Evolutionary conservation across 768 basidiomycete genomes (phyloP), one percentile per base, ranked within the genome.

Genomic region (Boletus barrowsii): DNA sequence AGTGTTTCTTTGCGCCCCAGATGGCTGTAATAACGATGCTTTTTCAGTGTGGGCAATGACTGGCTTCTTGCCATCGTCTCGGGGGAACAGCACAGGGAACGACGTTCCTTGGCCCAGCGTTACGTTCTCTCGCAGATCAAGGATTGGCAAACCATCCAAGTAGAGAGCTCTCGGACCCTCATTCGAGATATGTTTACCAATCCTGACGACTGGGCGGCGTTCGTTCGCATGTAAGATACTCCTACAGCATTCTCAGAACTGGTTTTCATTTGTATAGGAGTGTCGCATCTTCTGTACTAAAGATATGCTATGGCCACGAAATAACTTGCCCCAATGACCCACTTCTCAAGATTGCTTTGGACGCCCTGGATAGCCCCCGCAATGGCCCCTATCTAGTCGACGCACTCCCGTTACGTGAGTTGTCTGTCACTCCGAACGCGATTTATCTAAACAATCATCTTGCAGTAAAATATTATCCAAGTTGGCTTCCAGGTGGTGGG

Each of bases 401-500:
- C 30, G 3, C 49, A 11, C 42, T 60, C 24, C 49, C 59, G 2
- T 35, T 42, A 30, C 18, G 59, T 54, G 26, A 54, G 58, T 35
- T 5, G 22, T 17, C n/a, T 18, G 24, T 17, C 1, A 26, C 5
- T n/a, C 45, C 13, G n/a, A 22, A 22, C 18, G 24, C 13, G 32
- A 10, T 10, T 18, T n/a, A 18, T 20, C 13, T 18, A 11, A 54
- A 11, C 10, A 22, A 26, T 18, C 10, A 17, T 13, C 15, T 26
- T 20, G 2, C 15, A 59, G 58, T 56, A n/a, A 60, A 45, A 47
- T 53, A 55, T 37, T 58, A 55, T n/a, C 59, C 56, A n/a, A 32
- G 59, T 20, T 60, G 53, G 59, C 37, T 60, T 29, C 59, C 59
- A 22, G 56, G 56, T 10, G 56, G 56, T 20, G 17, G 42, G 10